Evolutionary conservation across 2,329 filamentous ascomycete species (phyloP), one percentile per base, ranked within the genome.

Genomic region (Dothideomycetes sp.): DNA sequence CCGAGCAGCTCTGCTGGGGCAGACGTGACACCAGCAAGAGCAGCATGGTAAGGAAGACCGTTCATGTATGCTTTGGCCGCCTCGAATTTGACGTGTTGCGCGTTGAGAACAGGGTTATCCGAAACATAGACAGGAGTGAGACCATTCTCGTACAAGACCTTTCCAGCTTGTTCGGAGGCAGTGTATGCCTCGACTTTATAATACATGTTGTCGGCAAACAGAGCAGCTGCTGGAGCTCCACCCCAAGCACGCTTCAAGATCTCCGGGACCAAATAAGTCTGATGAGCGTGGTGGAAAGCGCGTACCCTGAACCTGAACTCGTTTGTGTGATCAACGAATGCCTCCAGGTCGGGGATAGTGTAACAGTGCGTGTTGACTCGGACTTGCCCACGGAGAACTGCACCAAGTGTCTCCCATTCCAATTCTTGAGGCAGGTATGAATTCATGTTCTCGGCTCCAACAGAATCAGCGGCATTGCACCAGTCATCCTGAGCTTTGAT

Each of bases 341-440:
- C 74, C 56, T 84, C 79, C 5, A 84, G 62, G 49, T 84, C 80
- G 1, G 77, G 70, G 2, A 81, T 66, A 0, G 77, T 82, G 55
- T 84, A 84, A 59, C 80, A 84, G 49, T 84, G 80, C 0, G 75
- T 78, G 59, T 84, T 82, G 46, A 84, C 68, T 43, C 77, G 70
- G 4, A 84, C 76, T 47, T 84, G 76, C 0, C 79, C 79, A 30
- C 79, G 69, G 27, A 84, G 58, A 3, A 76, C 75, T 1, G 77
- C 80, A 5, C 65, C 65, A 2, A 82, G 59, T 0, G 72, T 70
- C 48, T 83, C 79, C 74, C 77, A 81, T 36, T 70, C 56, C 14
- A 83, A 62, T 16, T 79, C 70, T 49, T 73, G 68, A 0, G 77
- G 78, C 2, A 84, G 64, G 48, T 82, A 81, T 4, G 58, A 64